Evolutionary conservation across 2,329 filamentous ascomycete genomes (phyloP), one percentile per base, ranked within the genome.

Genomic region (Phaeophleospora eucalypticola): DNA sequence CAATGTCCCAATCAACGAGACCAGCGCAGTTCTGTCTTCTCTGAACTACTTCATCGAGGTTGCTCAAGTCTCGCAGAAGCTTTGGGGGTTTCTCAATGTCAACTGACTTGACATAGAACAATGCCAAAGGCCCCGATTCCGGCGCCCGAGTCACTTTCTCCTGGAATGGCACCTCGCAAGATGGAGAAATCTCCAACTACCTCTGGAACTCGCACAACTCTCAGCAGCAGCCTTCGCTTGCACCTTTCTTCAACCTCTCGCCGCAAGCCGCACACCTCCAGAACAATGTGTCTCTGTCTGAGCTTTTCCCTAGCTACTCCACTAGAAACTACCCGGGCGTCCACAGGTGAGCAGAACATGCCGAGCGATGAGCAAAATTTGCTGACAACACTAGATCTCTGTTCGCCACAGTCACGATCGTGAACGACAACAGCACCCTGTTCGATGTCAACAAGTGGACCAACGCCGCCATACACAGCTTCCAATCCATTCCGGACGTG

Each of bases 331-430:
- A 19, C 16, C 6, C 7, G n/a, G 15, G 12, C 12, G 8, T 37
- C 17, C 15, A 37, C n/a, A n/a, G n/a, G n/a, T n/a, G n/a, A n/a
- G n/a, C n/a, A n/a, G n/a, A n/a, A n/a, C n/a, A n/a, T n/a, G n/a
- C n/a, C n/a, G n/a, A n/a, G n/a, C n/a, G n/a, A n/a, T n/a, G n/a
- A n/a, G n/a, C n/a, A n/a, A n/a, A n/a, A n/a, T n/a, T n/a, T n/a
- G n/a, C n/a, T n/a, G n/a, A n/a, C n/a, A n/a, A n/a, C n/a, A n/a
- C n/a, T 19, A 14, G 45, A 19, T 20, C 33, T 4, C 14, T 39
- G 17, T 47, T 47, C 33, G 44, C 44, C 17, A 51, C 48, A 14
- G 34, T 39, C n/a, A 51, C 48, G 9, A 35, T 48, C 24, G 33
- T 41, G 16, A 37, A 33, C 33, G 29, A 15, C 6, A n/a, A 18